Base-by-base conservation (phyloP, 345 rosid species). In the Triadica sebifera region DNA sequence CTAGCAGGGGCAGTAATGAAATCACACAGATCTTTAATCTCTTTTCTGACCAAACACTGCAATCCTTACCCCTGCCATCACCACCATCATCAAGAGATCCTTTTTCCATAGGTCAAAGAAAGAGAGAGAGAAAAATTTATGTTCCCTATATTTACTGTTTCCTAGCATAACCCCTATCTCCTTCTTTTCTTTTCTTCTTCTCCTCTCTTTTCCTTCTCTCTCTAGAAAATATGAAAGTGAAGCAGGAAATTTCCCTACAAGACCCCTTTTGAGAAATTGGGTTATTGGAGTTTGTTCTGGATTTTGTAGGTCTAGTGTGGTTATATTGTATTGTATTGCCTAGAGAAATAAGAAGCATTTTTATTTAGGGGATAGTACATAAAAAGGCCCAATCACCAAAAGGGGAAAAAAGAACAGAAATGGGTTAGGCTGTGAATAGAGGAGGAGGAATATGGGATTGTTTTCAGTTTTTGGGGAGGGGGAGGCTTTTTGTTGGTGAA, bases 21-120 rank as follows among this genome's bases (percentile, higher is more conserved):
- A 74, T 63, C 84, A 83, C 75, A 84, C 78, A 79, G 73, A 84
- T 73, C 81, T 84, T 83, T 84, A 81, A 82, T 81, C 85, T 79
- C 74, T 75, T 76, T 72, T 80, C 85, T 78, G 89, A 81, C 83
- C 84, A 78, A 78, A 83, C 83, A 76, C 84, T 86, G 86, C 88
- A 84, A 80, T 61, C 76, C 76, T 82, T 74, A 72, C 62, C 76
- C 78, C 63, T 80, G 75, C 60, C 84, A 80, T 72, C 85, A 74
- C 77, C 81, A 57, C 74, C 49, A 74, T 78, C 81, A 57, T 74
- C 49, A 67, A 24, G 82, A 78, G 24, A 37, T 25, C 56, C 74
- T 56, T 66, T 38, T 49, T 71, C 17, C 20, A 55, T 74, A 80
- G 79, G 69, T 77, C 77, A 58, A 37, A 65, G 41, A 62, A 43